Conservation (phyloP, 1,284 basidiomycete genomes). For the Amylostereum chailletii region DNA sequence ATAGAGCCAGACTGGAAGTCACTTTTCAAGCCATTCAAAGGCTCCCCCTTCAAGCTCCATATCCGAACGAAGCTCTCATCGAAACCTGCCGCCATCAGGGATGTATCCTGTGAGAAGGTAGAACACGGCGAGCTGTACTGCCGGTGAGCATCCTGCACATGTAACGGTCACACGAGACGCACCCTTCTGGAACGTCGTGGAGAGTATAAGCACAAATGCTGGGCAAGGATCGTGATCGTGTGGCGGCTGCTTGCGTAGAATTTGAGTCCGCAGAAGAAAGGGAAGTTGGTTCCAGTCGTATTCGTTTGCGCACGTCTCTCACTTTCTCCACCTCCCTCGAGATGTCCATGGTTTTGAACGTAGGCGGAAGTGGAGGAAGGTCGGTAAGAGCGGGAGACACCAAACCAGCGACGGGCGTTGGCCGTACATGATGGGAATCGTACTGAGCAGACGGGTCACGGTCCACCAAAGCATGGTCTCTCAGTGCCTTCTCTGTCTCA, state of each 20-base stretch:
- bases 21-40: constrained; percentile 68
- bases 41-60: constrained; percentile 94
- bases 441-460: constrained; percentile 56
- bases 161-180: constrained; percentile 18
- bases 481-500: constrained; percentile 69
- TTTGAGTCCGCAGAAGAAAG: constrained; percentile 44
- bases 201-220: constrained; percentile 91
- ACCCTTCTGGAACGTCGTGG: constrained; percentile 89
- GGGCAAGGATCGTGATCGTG: constrained; percentile 62
- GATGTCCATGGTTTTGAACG: constrained; percentile 84
- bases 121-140: constrained; percentile 71
- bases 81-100: constrained; percentile 94
- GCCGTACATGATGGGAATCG: constrained; percentile 48
- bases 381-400: constrained; percentile 64
- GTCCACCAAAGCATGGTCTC: constrained; percentile 66
- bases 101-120: constrained; percentile 86
- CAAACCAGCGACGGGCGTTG: constrained; percentile 39
- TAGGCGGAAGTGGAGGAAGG: constrained; percentile 69
- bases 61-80: constrained; percentile 92
- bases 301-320: constrained; percentile 84
- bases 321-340: constrained; percentile 88
- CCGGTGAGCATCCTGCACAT: background rate
- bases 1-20: constrained; percentile 65
- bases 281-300: constrained; percentile 73
- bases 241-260: constrained; percentile 47